phyloP scores from a whole-genome alignment of 768 basidiomycete genomes.

The Lactifluus rugatus region DNA sequence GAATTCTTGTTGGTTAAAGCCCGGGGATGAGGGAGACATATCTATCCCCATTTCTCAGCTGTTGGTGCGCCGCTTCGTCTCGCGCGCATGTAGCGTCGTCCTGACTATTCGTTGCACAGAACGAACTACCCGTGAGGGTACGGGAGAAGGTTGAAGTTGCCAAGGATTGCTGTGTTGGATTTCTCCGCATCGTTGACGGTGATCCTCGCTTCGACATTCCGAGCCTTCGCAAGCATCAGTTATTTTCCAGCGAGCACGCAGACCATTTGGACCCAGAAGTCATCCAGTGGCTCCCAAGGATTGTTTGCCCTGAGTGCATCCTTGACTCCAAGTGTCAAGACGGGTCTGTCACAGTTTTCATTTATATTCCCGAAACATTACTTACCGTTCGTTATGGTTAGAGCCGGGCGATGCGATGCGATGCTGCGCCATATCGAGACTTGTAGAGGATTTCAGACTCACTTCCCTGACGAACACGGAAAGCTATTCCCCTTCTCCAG shows the following conservation, averaged over 20 bases:
- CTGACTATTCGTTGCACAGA: background rate
- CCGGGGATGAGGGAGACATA: background rate
- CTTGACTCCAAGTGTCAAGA: background rate
- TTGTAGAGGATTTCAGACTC: background rate
- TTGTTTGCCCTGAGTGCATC: conserved; percentile 2
- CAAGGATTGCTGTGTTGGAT: background rate
- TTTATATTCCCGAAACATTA: too few species aligned
- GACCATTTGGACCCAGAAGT: background rate
- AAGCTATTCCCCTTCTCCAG: background rate
- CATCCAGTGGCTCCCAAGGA: conserved; percentile 9
- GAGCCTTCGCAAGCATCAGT: conserved; percentile 4
- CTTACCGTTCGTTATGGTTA: background rate
- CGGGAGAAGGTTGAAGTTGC: background rate
- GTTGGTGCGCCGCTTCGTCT: background rate
- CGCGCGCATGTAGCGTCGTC: background rate
- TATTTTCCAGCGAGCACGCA: conserved; percentile 7
- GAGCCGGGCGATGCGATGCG: background rate
- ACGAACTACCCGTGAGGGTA: conserved; percentile 8
- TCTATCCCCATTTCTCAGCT: background rate
- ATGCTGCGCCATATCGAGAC: background rate
- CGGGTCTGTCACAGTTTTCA: background rate
- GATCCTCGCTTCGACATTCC: background rate
- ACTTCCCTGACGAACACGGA: background rate
- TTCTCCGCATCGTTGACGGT: background rate
- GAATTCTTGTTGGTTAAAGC: background rate